Percentiles rank a stretch among this genome's conserved stretches.
Evolutionary conservation across 106 monocot genomes (phyloP).

Genomic region (Narthecium ossifragum): DNA sequence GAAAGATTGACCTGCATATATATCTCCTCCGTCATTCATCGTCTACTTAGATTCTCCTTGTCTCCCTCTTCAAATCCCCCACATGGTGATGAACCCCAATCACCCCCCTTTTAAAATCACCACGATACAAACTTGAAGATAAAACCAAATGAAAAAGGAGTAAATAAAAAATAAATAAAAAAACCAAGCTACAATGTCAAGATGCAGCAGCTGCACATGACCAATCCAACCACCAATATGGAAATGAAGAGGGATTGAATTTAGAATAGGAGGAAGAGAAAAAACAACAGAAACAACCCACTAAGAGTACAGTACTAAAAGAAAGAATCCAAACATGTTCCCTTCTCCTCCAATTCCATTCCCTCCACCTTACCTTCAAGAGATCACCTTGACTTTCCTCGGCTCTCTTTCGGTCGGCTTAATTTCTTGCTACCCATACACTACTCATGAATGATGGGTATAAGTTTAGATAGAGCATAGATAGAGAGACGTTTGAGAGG

Average conservation of each 20-base stretch:
- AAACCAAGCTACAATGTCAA: not conserved
- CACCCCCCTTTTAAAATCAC: no score
- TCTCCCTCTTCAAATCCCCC: conserved; percentile 31
- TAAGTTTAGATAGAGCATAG: not conserved
- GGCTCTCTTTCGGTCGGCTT: not conserved
- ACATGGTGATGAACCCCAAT: conserved; percentile 24
- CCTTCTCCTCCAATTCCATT: no score
- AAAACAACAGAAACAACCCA: conserved; percentile 1
- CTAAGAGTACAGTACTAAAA: not conserved
- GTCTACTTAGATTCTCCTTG: conserved; percentile 48
- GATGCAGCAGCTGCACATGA: not conserved
- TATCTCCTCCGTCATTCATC: conserved; percentile 33
- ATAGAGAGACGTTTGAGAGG: not conserved
- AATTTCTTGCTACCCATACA: not conserved
- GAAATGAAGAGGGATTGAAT: not conserved
- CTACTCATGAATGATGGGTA: not conserved
- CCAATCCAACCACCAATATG: not conserved
- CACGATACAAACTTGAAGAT: not conserved
- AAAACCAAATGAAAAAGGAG: not conserved
- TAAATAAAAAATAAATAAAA: not conserved
- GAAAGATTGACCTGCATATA: conserved; percentile 34
- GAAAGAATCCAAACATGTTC: not conserved
- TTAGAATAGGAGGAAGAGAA: no score
- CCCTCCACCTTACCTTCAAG: no score
- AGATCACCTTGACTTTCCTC: not conserved